Evolutionary conservation across 1,284 basidiomycete genomes (phyloP), one percentile per base, ranked within the genome.

Genomic region (Hemileia vastatrix): DNA sequence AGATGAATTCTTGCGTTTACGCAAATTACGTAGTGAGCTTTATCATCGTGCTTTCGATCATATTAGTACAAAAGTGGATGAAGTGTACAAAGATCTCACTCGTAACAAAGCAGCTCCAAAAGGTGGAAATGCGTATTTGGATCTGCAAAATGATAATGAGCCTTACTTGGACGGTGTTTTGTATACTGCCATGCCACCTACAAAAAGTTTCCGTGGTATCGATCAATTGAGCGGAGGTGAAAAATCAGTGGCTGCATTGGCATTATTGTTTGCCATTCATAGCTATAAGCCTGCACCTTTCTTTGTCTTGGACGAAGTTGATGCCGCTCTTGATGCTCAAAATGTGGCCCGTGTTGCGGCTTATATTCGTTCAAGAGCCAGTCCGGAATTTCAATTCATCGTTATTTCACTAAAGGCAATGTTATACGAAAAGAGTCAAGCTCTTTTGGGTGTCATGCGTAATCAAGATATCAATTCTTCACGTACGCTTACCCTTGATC

Each of bases 161-260:
- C n/a, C n/a, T n/a, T n/a, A n/a, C n/a, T 44, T 81, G 71, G 88
- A 86, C 24, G 95, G 95, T 63, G 89, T 98, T 78, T 95, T 94
- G 77, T 98, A 97, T 75, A 93, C 95, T 75, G 92, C 93, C 0
- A 98, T 98, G 89, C 94, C 94, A 0, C 93, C 93, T 0, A 94
- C 97, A 85, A 99, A 99, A 77, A 87, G 92, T 4, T 98, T 98
- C 81, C 83, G 93, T 67, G 95, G 98, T 76, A 98, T 98, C 88
- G 93, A 97, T 65, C 93, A 97, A 75, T 80, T 98, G 4, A 96
- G 92, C 0, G 95, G 94, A 58, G 95, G 95, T 21, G 95, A 99
- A 76, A 97, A 97, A 80, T 97, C 94, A 0, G 94, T 98, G 66
- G 95, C 95, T 3, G 94, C 95, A 4, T 79, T 98, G 18, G 93